phyloP scores from a whole-genome alignment of 2,329 filamentous ascomycete species.

The Cladosporium sp. region DNA sequence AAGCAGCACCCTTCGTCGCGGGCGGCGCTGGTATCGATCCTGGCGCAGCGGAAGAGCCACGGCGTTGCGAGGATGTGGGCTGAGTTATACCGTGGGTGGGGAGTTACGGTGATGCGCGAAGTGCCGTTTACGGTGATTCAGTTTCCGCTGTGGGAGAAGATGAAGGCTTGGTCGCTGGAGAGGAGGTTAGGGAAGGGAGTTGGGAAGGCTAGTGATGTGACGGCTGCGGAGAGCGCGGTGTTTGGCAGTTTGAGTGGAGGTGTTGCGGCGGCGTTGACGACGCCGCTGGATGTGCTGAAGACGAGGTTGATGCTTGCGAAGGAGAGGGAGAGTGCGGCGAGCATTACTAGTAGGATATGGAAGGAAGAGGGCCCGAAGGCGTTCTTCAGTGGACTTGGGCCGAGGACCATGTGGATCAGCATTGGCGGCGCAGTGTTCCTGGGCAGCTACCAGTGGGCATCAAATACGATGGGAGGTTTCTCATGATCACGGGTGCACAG shows the following conservation, averaged over 20 bases:
- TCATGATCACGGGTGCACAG: not conserved
- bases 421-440: conserved; percentile 92
- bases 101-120: conserved; percentile 90
- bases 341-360: conserved; percentile 65
- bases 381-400: conserved; percentile 76
- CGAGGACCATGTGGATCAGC: conserved; percentile 91
- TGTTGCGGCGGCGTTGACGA: conserved; percentile 83
- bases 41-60: conserved; percentile 43
- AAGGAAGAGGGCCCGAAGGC: conserved; percentile 63
- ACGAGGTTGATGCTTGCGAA: conserved; percentile 90
- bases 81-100: conserved; percentile 89
- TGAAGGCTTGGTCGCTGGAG: conserved; percentile 71
- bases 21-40: conserved; percentile 68
- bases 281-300: conserved; percentile 93
- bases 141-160: conserved; percentile 92
- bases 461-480: conserved; percentile 65
- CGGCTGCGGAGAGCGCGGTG: conserved; percentile 75
- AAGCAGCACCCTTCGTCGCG: conserved; percentile 72
- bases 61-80: conserved; percentile 63
- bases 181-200: conserved; percentile 33
- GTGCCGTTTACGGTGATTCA: conserved; percentile 97
- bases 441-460: conserved; percentile 87
- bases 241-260: conserved; percentile 84
- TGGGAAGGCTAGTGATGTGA: conserved; percentile 47
- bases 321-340: conserved; percentile 60